A percentile compares a stretch with the other conserved stretches of the same genome.
Evolutionary conservation across 2,329 filamentous ascomycete genomes (phyloP).

Genomic region (Pezicula rhizophila): DNA sequence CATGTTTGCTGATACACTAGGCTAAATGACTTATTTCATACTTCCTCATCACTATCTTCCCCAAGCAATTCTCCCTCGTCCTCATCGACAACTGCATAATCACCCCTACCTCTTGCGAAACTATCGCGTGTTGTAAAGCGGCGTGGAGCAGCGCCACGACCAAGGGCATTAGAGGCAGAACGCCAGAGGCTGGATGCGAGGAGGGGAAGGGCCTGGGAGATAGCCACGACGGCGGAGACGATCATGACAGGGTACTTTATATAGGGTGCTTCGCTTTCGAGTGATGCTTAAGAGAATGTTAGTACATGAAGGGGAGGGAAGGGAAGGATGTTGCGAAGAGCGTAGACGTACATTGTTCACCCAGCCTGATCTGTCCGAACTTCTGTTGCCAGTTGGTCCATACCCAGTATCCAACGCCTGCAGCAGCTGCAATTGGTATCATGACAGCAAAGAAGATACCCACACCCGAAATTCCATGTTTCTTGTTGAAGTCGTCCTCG

Average conservation of each 20-base stretch:
- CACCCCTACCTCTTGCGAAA: slow-evolving; percentile 79
- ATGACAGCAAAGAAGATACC: slow-evolving; percentile 82
- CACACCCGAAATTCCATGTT: slow-evolving; percentile 63
- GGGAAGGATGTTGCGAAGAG: not conserved
- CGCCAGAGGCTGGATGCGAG: slow-evolving; percentile 70
- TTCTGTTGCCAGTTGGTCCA: slow-evolving; percentile 82
- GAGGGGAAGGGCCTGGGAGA: slow-evolving; percentile 60
- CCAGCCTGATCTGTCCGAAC: slow-evolving; percentile 87
- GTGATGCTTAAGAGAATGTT: slow-evolving; percentile 26
- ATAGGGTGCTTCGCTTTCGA: slow-evolving; percentile 70
- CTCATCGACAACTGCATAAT: slow-evolving; percentile 83
- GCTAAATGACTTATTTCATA: slow-evolving; percentile 29
- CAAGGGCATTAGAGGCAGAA: slow-evolving; percentile 44
- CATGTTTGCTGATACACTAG: too few relatives aligned
- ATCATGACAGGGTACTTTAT: slow-evolving; percentile 77
- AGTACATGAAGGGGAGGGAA: slow-evolving; percentile 12
- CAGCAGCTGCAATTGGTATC: slow-evolving; percentile 66
- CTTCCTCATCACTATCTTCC: slow-evolving; percentile 89
- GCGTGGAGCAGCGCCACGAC: slow-evolving; percentile 41
- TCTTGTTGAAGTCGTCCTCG: slow-evolving; percentile 74
- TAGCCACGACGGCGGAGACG: slow-evolving; percentile 57
- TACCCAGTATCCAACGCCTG: slow-evolving; percentile 73
- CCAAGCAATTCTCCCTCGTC: slow-evolving; percentile 93
- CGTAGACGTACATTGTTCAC: slow-evolving; percentile 49
- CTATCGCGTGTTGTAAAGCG: slow-evolving; percentile 81